Evolutionary conservation across 2,329 filamentous ascomycete genomes (phyloP).

Genomic region (Hirsutella thompsonii): DNA sequence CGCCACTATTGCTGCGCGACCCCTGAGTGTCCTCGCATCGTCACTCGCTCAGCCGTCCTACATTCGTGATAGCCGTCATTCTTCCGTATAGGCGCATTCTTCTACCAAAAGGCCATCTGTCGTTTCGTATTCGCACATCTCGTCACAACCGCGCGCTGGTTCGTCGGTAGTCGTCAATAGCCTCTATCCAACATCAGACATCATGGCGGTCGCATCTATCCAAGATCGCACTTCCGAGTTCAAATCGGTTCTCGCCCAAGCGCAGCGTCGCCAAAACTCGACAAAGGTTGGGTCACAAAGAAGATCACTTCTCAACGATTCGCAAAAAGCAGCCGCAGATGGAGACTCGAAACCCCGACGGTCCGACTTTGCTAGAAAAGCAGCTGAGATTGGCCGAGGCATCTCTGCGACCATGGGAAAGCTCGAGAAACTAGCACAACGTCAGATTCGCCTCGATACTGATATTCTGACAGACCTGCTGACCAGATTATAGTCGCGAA

Average conservation of each 20-base stretch:
- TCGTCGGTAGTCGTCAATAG: not conserved
- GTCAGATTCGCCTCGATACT: slow-evolving; percentile 26
- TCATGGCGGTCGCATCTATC: slow-evolving; percentile 61
- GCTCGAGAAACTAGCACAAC: slow-evolving; percentile 80
- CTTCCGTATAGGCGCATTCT: too few relatives aligned
- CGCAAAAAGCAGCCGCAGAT: slow-evolving; percentile 53
- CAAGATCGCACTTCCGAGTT: slow-evolving; percentile 97
- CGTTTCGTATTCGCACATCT: not conserved
- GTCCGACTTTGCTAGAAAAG: slow-evolving; percentile 86
- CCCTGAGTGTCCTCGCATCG: too few relatives aligned
- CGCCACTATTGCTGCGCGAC: too few relatives aligned
- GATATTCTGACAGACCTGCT: not conserved
- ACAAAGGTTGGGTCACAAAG: slow-evolving; percentile 69
- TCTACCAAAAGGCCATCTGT: too few relatives aligned
- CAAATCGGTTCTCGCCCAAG: slow-evolving; percentile 75
- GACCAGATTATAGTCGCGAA: slow-evolving; percentile 57
- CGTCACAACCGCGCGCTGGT: not conserved
- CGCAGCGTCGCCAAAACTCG: slow-evolving; percentile 65
- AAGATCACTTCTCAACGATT: slow-evolving; percentile 64
- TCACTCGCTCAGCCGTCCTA: too few relatives aligned
- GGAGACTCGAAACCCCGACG: slow-evolving; percentile 43
- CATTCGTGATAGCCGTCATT: not conserved
- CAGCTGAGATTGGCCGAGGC: slow-evolving; percentile 81
- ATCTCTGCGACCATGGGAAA: slow-evolving; percentile 92
- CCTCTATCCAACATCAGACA: slow-evolving; percentile 1